These are phyloP conservation scores for Aureobasidium musti DNA, from an alignment of 2,329 filamentous ascomycete species.

Conservation along the genomic window DNA sequence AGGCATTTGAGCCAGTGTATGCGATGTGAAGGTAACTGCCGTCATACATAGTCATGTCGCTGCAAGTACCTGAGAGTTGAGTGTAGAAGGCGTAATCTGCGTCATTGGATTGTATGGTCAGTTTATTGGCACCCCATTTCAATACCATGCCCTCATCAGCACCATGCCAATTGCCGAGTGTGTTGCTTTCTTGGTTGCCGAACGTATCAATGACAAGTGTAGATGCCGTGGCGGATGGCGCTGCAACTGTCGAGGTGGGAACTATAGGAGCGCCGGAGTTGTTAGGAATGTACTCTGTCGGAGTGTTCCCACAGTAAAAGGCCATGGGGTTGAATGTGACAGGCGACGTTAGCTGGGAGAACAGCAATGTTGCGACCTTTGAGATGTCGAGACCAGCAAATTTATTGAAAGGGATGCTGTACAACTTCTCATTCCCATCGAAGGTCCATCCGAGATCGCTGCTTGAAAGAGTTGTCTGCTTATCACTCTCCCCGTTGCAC, in stretches of 20 bases:
- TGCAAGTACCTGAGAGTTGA: not conserved
- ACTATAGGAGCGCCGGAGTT: not conserved
- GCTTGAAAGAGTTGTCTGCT: not conserved
- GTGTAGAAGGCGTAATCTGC: slow-evolving; percentile 7
- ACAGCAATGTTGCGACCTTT: not conserved
- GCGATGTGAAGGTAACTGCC: not conserved
- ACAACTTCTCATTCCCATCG: not conserved
- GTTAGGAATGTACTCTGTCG: not conserved
- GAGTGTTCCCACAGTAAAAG: not conserved
- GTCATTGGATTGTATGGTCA: not conserved
- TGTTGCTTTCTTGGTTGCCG: not conserved
- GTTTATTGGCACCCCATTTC: not conserved
- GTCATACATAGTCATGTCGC: not conserved
- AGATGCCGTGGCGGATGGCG: not conserved
- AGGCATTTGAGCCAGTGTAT: not conserved
- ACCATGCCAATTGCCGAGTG: slow-evolving; percentile 2
- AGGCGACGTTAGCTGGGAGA: not conserved
- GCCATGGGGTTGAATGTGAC: not conserved
- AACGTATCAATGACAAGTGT: not conserved
- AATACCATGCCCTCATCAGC: not conserved
- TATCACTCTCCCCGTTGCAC: not conserved
- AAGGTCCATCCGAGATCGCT: not conserved
- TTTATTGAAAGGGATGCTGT: not conserved
- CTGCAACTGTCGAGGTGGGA: not conserved
- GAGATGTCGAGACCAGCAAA: not conserved